These are phyloP conservation scores for Chloris gayana DNA, from an alignment of 176 grass and related monocot genomes.

Conservation along the genomic window DNA sequence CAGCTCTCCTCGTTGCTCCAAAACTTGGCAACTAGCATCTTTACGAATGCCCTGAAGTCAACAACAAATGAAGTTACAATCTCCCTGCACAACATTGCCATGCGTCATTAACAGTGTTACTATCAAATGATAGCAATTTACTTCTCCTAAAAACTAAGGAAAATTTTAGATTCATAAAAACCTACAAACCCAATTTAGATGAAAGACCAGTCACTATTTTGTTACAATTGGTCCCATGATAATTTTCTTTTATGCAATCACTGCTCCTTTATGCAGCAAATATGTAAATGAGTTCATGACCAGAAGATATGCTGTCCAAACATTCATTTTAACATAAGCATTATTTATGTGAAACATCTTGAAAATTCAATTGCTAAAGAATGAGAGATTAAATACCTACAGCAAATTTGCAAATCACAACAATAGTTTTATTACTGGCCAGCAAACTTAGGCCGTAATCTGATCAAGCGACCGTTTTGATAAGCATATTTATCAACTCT, in stretches of 20 bases:
- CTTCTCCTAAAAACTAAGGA: slow-evolving; percentile 18
- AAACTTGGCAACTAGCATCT: slow-evolving; percentile 77
- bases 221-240: neutral
- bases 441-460: slow-evolving; percentile 9
- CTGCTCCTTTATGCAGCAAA: slow-evolving; percentile 3
- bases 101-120: slow-evolving; percentile 10
- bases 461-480: neutral
- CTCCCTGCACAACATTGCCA: slow-evolving; percentile 71
- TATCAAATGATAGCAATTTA: slow-evolving; percentile 10
- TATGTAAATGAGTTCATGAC: neutral
- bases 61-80: slow-evolving; percentile 87
- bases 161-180: no score
- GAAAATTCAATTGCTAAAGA: neutral
- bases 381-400: slow-evolving; percentile 11
- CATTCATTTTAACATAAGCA: neutral
- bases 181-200: neutral
- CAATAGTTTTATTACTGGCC: neutral
- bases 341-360: neutral
- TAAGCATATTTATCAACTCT: neutral
- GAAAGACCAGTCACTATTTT: neutral
- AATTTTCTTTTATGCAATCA: neutral
- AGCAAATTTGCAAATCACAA: neutral
- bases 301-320: neutral
- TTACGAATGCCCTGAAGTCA: slow-evolving; percentile 91
- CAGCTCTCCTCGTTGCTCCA: slow-evolving; percentile 63